Conservation (phyloP, 345 rosid species). For the Gossypium anomalum region DNA sequence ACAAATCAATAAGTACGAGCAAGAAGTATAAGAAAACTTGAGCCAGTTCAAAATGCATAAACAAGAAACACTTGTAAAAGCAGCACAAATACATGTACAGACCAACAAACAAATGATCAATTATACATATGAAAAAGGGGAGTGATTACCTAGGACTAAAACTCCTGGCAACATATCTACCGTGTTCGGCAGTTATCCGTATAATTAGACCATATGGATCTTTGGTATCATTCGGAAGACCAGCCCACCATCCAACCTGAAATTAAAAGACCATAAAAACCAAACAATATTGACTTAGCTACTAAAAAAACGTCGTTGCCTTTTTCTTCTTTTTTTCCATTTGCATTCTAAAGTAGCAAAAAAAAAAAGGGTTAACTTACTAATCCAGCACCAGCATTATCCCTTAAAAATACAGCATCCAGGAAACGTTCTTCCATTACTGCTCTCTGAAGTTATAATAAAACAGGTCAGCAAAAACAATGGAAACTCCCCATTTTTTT, state of each 20-base stretch:
- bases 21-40: not conserved
- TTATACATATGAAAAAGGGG: not conserved
- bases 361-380: slow-evolving; percentile 35
- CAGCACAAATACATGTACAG: not conserved
- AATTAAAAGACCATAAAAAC: slow-evolving; percentile 15
- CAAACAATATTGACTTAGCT: not conserved
- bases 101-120: not conserved
- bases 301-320: not conserved
- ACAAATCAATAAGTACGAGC: not conserved
- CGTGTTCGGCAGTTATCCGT: slow-evolving; percentile 90
- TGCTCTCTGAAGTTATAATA: slow-evolving; percentile 54
- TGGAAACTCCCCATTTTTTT: not conserved
- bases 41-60: not conserved
- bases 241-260: slow-evolving; percentile 99
- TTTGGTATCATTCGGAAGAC: slow-evolving; percentile 59
- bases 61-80: not conserved
- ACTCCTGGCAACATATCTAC: slow-evolving; percentile 89
- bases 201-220: slow-evolving; percentile 88
- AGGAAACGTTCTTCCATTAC: slow-evolving; percentile 63
- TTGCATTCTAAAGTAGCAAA: not conserved
- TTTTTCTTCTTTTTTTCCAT: not conserved
- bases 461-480: slow-evolving; percentile 10
- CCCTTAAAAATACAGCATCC: slow-evolving; percentile 80
- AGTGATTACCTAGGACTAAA: slow-evolving; percentile 70
- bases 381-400: slow-evolving; percentile 87